Evolutionary conservation across 192 early-diverging fungal species (phyloP).

Genomic region (Tieghemiomyces parasiticus): DNA sequence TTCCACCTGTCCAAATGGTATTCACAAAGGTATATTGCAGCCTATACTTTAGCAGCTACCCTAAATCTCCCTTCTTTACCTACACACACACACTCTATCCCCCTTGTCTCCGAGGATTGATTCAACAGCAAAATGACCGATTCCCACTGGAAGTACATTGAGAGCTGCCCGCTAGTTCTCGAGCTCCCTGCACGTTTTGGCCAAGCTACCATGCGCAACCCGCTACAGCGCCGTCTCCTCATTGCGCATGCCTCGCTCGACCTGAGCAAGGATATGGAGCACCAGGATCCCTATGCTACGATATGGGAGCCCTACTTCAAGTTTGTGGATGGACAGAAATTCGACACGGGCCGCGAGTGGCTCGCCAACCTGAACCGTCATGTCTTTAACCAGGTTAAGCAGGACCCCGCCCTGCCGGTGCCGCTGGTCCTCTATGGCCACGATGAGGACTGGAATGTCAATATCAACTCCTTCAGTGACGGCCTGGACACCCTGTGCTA

Average conservation of each 20-base stretch:
- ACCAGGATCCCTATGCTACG: not conserved
- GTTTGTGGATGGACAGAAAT: no score
- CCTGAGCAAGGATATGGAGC: not conserved
- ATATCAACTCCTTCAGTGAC: not conserved
- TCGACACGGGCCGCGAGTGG: no score
- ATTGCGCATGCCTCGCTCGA: not conserved
- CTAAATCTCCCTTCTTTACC: no score
- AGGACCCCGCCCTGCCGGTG: no score
- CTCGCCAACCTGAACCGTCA: no score
- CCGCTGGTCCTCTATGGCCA: not conserved
- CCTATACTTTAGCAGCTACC: no score
- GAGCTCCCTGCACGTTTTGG: not conserved
- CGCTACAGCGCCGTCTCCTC: not conserved
- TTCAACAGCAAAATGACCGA: not conserved
- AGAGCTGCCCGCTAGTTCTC: not conserved
- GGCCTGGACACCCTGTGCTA: not conserved
- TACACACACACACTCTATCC: no score
- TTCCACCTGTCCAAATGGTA: no score
- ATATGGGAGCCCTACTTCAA: no score
- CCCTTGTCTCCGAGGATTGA: no score
- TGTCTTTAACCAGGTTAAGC: no score
- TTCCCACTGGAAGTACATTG: not conserved
- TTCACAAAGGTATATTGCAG: no score
- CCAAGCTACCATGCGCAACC: not conserved
- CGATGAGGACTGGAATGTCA: not conserved